Evolutionary conservation across 257 asterid species (phyloP).

Genomic region (Plantago ovata): DNA sequence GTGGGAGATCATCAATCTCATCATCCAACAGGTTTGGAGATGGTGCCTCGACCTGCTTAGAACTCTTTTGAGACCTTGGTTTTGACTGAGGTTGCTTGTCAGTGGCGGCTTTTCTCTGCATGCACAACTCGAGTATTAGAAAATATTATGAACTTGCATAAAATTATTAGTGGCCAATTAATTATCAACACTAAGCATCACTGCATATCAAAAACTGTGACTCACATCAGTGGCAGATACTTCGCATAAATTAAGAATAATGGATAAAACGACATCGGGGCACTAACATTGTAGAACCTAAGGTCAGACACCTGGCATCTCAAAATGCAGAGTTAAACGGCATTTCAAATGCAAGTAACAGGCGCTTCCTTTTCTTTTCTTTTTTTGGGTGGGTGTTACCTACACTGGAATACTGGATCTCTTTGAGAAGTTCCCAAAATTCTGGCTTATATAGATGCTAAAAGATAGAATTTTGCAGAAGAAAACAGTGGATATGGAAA

Average conservation of each 20-base stretch:
- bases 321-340: not conserved
- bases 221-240: not conserved
- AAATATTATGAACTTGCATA: not conserved
- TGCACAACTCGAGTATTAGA: constrained; percentile 11
- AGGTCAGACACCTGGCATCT: not conserved
- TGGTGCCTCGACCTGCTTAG: constrained; percentile 37
- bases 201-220: not conserved
- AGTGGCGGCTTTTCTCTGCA: constrained; percentile 63
- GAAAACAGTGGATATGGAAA: too few relatives aligned
- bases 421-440: too few relatives aligned
- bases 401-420: too few relatives aligned
- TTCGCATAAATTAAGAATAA: not conserved
- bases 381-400: too few relatives aligned
- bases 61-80: constrained; percentile 50
- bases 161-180: not conserved
- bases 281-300: too few relatives aligned
- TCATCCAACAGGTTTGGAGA: constrained; percentile 43
- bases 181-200: constrained; percentile 2
- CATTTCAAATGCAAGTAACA: not conserved
- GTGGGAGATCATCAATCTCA: constrained; percentile 48
- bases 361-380: not conserved
- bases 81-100: constrained; percentile 53
- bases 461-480: not conserved
- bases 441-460: not conserved
- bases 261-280: not conserved